Evolutionary conservation across 768 basidiomycete species (phyloP), one percentile per base, ranked within the genome.

Genomic region (Xanthoconium stramineum): DNA sequence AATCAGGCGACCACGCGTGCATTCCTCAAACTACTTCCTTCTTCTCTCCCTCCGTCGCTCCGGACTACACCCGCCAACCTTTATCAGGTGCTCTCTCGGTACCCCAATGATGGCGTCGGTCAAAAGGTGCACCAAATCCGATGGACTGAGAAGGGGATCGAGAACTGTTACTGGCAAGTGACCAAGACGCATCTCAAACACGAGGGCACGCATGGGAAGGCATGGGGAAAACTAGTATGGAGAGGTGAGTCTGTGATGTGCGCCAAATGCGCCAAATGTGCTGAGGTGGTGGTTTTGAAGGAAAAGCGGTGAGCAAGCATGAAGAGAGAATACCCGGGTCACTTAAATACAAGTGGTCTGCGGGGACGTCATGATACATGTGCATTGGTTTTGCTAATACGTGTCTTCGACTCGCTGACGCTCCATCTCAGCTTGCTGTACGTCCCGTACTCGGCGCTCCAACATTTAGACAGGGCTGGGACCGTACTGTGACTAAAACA

Each of bases 191-290:
- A 76, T 58, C 83, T 92, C 67, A 94, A 92, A 70, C 75, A 76
- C 42, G 84, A 85, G 60, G 90, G 90, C 29, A 76, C 70, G 29
- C 88, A 91, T 62, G 91, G 91, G 3, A 91, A 86, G 69, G 91
- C 83, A 17, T 94, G 92, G 92, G 91, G 91, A 8, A 75, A 77
- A 56, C 73, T 93, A 6, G 78, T 84, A 53, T 94, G 91, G 89
- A 83, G 79, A 75, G 89, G 91, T 91, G 50, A 56, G 83, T 73
- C 30, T 38, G 1, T 55, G 24, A 45, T 40, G 39, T 28, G 14
- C 28, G 46, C n/a, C n/a, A 45, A 3, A 7, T 5, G 15, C 46
- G n/a, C 56, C 29, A 6, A 35, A 33, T 38, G 48, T 46, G 48
- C 49, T 69, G 29, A 69, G 50, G 51, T 55, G 17, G 36, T 40